phyloP scores from a whole-genome alignment of 306 rosid species.

The Sophora flavescens region DNA sequence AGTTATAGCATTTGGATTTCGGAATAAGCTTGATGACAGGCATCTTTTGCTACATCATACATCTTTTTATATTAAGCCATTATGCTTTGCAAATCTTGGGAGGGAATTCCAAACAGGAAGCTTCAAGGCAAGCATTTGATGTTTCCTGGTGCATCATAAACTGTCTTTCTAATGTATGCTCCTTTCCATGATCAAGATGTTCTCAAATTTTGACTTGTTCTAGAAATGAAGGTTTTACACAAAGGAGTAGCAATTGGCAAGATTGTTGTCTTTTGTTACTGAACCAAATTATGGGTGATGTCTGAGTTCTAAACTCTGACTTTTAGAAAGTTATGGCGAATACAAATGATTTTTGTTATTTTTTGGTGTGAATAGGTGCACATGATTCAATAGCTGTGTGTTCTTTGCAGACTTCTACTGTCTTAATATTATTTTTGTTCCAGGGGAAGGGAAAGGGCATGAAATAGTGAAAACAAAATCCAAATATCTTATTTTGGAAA shows the following conservation, averaged over 20 bases:
- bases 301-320: constrained; percentile 1
- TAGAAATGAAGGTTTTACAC: background rate
- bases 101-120: background rate
- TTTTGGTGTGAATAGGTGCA: no score
- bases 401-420: no score
- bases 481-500: constrained; percentile 10
- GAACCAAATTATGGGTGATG: no score
- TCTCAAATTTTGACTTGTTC: background rate
- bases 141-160: background rate
- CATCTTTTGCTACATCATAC: constrained; percentile 1
- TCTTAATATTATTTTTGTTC: no score
- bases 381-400: no score
- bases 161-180: no score
- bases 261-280: background rate
- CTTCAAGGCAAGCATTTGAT: background rate
- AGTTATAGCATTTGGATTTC: constrained; percentile 28
- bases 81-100: constrained; percentile 3
- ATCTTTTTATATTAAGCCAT: constrained; percentile 5
- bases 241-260: background rate
- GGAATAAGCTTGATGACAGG: constrained; percentile 17
- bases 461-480: no score
- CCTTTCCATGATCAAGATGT: constrained; percentile 6
- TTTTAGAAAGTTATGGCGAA: no score
- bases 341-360: no score
- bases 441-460: no score